Conservation (phyloP, 2,329 filamentous ascomycete species). For the Penicillium sp. region DNA sequence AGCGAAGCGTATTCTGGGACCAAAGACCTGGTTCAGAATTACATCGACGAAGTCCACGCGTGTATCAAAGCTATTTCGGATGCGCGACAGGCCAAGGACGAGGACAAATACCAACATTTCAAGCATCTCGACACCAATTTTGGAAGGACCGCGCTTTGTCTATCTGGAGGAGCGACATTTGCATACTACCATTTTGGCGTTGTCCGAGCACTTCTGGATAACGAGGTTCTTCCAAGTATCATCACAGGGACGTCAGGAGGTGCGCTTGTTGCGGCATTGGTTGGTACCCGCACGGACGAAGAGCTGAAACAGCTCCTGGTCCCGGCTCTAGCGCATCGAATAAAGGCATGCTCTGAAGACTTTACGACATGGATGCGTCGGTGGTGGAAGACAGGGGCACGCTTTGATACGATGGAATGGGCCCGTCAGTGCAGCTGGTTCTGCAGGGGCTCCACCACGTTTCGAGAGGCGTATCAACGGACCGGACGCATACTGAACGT, state of each 20-base stretch:
- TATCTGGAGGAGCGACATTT: constrained; percentile 92
- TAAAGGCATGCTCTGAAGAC: constrained; percentile 82
- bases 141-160: constrained; percentile 86
- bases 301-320: constrained; percentile 85
- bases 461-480: constrained; percentile 89
- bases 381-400: constrained; percentile 91
- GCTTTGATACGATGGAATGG: constrained; percentile 95
- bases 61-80: constrained; percentile 70
- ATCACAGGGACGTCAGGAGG: constrained; percentile 97
- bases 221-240: constrained; percentile 83
- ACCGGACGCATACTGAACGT: constrained; percentile 96
- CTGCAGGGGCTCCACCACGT: constrained; percentile 87
- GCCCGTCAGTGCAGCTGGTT: constrained; percentile 86
- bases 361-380: constrained; percentile 76
- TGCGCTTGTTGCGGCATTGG: constrained; percentile 82
- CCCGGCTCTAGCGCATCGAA: constrained; percentile 81
- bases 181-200: constrained; percentile 98
- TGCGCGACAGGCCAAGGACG: constrained; percentile 68
- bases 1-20: constrained; percentile 97
- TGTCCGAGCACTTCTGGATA: constrained; percentile 84
- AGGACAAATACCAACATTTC: constrained; percentile 81
- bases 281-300: constrained; percentile 88
- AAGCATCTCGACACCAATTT: constrained; percentile 90
- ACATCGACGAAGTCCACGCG: constrained; percentile 71
- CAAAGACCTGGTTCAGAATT: constrained; percentile 91